These are phyloP conservation scores for Solanum hybrid DNA, from an alignment of 305 asterid species.

Conservation along the genomic window DNA sequence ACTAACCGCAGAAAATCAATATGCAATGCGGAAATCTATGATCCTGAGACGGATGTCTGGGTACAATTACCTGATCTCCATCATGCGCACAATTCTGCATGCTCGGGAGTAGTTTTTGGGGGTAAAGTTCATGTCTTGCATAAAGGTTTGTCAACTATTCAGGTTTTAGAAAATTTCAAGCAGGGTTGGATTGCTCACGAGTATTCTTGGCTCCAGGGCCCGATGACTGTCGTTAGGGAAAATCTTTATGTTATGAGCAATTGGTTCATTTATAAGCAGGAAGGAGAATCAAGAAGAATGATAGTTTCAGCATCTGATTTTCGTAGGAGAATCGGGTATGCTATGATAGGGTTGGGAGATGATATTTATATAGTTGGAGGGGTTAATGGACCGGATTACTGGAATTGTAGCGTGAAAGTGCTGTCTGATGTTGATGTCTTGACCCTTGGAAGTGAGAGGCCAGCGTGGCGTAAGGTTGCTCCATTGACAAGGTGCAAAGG, in stretches of 20 bases:
- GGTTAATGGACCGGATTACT: slow-evolving; percentile 68
- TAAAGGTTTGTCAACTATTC: slow-evolving; percentile 80
- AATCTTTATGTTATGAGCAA: slow-evolving; percentile 76
- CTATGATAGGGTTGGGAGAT: slow-evolving; percentile 71
- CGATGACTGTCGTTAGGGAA: slow-evolving; percentile 76
- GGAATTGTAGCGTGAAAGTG: slow-evolving; percentile 66
- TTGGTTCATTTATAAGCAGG: slow-evolving; percentile 70
- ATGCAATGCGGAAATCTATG: slow-evolving; percentile 76
- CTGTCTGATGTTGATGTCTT: slow-evolving; percentile 69
- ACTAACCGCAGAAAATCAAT: slow-evolving; percentile 77
- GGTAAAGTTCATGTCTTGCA: slow-evolving; percentile 80
- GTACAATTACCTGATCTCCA: slow-evolving; percentile 68
- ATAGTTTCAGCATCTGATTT: slow-evolving; percentile 71
- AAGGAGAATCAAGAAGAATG: slow-evolving; percentile 43
- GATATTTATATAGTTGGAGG: slow-evolving; percentile 85
- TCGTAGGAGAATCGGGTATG: slow-evolving; percentile 64
- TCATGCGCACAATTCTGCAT: slow-evolving; percentile 68
- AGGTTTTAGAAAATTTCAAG: slow-evolving; percentile 51
- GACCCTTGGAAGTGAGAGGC: slow-evolving; percentile 62
- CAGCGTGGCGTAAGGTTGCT: slow-evolving; percentile 73
- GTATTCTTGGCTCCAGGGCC: slow-evolving; percentile 84
- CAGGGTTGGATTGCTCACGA: slow-evolving; percentile 77
- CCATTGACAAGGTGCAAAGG: slow-evolving; percentile 82
- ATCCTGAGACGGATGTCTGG: slow-evolving; percentile 77
- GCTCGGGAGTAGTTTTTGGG: slow-evolving; percentile 66